Percentiles rank a stretch among this genome's conserved stretches.
phyloP scores from a whole-genome alignment of 2,329 filamentous ascomycete species.

The Rhinocladiella similis region DNA sequence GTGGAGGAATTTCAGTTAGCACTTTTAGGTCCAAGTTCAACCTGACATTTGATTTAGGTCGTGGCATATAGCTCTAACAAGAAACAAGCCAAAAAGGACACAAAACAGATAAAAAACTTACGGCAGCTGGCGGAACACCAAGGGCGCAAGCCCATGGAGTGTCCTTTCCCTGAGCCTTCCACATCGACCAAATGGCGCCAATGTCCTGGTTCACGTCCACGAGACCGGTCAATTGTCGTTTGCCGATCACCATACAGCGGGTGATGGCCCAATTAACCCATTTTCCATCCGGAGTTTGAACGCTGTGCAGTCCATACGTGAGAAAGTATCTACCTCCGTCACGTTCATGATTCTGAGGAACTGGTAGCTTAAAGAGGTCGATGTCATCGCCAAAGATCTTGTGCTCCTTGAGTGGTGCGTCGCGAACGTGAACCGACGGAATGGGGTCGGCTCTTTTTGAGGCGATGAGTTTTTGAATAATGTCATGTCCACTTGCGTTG shows the following conservation, averaged over 20 bases:
- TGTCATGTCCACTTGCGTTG: conserved; percentile 38
- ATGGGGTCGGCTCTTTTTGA: conserved; percentile 37
- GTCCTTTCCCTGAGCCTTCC: conserved; percentile 47
- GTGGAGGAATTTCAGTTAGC: conserved; percentile 21
- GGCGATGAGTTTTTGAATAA: conserved; percentile 45
- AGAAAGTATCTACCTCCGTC: conserved; percentile 55
- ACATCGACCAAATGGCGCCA: conserved; percentile 48
- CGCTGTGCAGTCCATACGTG: conserved; percentile 52
- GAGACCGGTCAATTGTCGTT: conserved; percentile 42
- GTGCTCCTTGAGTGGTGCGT: conserved; percentile 47
- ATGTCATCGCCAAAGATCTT: conserved; percentile 41
- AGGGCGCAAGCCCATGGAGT: conserved; percentile 51
- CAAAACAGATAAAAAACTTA: conserved; percentile 16
- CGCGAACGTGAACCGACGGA: conserved; percentile 34
- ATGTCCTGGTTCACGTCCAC: conserved; percentile 50
- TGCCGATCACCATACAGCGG: conserved; percentile 49
- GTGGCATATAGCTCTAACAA: not conserved
- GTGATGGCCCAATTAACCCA: conserved; percentile 48
- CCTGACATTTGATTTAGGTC: not conserved
- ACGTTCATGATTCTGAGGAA: conserved; percentile 43
- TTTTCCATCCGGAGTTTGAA: conserved; percentile 46
- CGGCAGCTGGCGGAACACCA: conserved; percentile 52
- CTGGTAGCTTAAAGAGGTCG: conserved; percentile 45
- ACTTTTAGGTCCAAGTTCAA: not conserved
- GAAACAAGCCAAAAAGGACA: not conserved